Evolutionary conservation across 805 yeast species (phyloP), one percentile per base, ranked within the genome.

Genomic region (Dipodascopsis uninucleata): DNA sequence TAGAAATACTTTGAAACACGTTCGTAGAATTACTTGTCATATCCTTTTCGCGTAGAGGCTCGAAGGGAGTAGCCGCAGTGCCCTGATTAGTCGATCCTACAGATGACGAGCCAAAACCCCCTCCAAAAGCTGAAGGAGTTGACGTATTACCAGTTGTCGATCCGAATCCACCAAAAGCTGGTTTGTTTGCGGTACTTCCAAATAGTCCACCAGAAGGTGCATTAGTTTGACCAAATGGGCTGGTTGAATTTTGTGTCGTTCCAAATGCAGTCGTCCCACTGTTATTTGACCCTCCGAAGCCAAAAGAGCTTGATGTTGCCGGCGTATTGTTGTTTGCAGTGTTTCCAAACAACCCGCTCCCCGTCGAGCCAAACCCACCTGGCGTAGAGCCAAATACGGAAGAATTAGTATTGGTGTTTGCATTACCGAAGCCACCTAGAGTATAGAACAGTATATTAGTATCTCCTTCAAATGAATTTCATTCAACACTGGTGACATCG

Each of bases 1-100:
- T 76, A 8, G 85, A 71, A 50, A 93, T 82, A 56, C 79, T 79
- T 64, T 90, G 86, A 36, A 7, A 63, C 31, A 25, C 65, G 62
- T 39, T 51, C 12, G 53, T 49, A 16, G 37, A 43, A 26, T 49
- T 51, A 18, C 42, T 43, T 8, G 54, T 21, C 14, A 47, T 33
- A 22, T 49, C 55, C 40, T 51, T 51, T 31, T 49, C 53, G n/a
- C 37, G 39, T 38, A 60, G 56, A 1, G 64, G 58, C 2, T 59
- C 48, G 18, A 48, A 41, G 1, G 54, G 43, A 31, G 47, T 52
- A 16, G 56, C 53, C 2, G 58, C 41, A 5, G 60, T 57, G 18
- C 60, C 57, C 43, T 51, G 52, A 33, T 47, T 41, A 4, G 55
- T 45, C 7, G 47, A 28, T 14, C 31, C 41, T 20, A 26, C 41